Evolutionary conservation across 495 filamentous ascomycete species (phyloP).

Genomic region (Talaromyces liani): DNA sequence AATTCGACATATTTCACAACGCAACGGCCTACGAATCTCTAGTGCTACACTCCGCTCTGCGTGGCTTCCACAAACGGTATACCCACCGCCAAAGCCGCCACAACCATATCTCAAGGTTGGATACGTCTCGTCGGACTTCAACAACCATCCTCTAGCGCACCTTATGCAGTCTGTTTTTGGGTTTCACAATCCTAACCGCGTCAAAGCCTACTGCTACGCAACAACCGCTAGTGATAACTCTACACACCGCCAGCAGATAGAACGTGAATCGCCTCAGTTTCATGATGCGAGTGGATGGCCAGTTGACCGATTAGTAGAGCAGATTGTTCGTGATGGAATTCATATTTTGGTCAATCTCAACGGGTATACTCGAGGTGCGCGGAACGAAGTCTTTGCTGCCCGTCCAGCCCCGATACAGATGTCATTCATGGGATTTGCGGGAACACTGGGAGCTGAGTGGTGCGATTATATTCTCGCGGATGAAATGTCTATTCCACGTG

Average conservation of each 20-base stretch:
- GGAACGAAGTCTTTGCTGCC: slow-evolving; percentile 95
- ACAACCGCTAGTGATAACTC: slow-evolving; percentile 91
- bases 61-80: slow-evolving; percentile 80
- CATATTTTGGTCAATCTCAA: slow-evolving; percentile 97
- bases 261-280: slow-evolving; percentile 88
- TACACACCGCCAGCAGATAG: slow-evolving; percentile 86
- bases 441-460: slow-evolving; percentile 95
- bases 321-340: slow-evolving; percentile 88
- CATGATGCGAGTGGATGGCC: slow-evolving; percentile 83
- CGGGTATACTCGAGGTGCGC: slow-evolving; percentile 93
- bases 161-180: slow-evolving; percentile 99
- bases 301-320: slow-evolving; percentile 74
- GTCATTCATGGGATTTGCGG: slow-evolving; percentile 99
- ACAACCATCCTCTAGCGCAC: slow-evolving; percentile 95
- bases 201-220: slow-evolving; percentile 92
- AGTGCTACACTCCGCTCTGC: slow-evolving; percentile 75
- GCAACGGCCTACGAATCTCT: slow-evolving; percentile 90
- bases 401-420: slow-evolving; percentile 94
- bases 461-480: slow-evolving; percentile 97
- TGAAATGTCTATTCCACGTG: slow-evolving; percentile 72
- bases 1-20: slow-evolving; percentile 89
- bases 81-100: slow-evolving; percentile 75
- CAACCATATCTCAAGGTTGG: slow-evolving; percentile 79
- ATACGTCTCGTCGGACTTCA: slow-evolving; percentile 98
- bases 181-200: slow-evolving; percentile 64